phyloP scores from a whole-genome alignment of 2,329 filamentous ascomycete genomes.

The Stachybotrys chlorohalonatus region DNA sequence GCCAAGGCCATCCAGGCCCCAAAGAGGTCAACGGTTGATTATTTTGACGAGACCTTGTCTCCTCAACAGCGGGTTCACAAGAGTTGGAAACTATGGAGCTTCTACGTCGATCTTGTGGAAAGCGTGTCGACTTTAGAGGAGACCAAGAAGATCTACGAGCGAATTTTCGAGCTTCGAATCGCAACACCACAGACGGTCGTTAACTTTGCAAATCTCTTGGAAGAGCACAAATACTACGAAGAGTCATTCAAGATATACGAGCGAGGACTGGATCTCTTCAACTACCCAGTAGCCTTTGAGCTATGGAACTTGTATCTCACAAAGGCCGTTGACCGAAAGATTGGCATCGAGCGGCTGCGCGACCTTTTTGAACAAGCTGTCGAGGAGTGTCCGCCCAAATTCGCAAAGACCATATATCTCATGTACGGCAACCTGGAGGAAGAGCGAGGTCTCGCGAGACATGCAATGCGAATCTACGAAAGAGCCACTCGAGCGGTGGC shows the following conservation, averaged over 20 bases:
- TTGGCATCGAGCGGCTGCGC: slow-evolving; percentile 84
- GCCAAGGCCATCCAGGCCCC: slow-evolving; percentile 95
- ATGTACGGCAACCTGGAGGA: slow-evolving; percentile 99
- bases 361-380: slow-evolving; percentile 97
- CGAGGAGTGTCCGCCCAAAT: slow-evolving; percentile 88
- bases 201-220: slow-evolving; percentile 92
- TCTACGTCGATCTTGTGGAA: slow-evolving; percentile 96
- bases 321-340: slow-evolving; percentile 93
- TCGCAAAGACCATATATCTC: slow-evolving; percentile 89
- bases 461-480: slow-evolving; percentile 99
- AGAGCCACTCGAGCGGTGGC: slow-evolving; percentile 88
- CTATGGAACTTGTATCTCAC: slow-evolving; percentile 97
- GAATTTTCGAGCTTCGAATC: slow-evolving; percentile 96
- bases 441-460: slow-evolving; percentile 84
- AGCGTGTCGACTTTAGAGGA: slow-evolving; percentile 87
- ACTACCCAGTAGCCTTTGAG: slow-evolving; percentile 95
- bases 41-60: slow-evolving; percentile 89
- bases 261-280: slow-evolving; percentile 93
- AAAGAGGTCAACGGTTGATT: slow-evolving; percentile 96
- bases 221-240: slow-evolving; percentile 92
- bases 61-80: slow-evolving; percentile 97
- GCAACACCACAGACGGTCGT: slow-evolving; percentile 97
- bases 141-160: slow-evolving; percentile 88
- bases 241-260: slow-evolving; percentile 98
- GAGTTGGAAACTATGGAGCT: slow-evolving; percentile 99